phyloP scores from a whole-genome alignment of 768 basidiomycete species.

The Trametes coccinea region DNA sequence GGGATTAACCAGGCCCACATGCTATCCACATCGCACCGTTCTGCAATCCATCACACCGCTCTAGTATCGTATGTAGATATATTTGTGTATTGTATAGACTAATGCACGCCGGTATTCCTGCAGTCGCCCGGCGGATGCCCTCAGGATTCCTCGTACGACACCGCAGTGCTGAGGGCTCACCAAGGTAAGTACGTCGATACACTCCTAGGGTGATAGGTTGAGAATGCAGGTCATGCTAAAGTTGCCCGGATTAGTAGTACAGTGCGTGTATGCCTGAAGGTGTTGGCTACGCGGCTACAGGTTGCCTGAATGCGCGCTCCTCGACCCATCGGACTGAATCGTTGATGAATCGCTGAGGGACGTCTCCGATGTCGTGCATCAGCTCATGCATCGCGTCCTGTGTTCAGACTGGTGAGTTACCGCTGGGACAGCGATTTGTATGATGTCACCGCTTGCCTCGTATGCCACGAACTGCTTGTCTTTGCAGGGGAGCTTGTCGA shows the following conservation, averaged over 20 bases:
- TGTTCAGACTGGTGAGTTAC: background rate
- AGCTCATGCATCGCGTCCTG: constrained; percentile 72
- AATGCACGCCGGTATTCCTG: too few relatives aligned
- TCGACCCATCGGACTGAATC: constrained; percentile 53
- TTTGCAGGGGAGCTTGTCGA: constrained; percentile 45
- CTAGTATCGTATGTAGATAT: background rate
- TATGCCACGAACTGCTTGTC: constrained; percentile 51
- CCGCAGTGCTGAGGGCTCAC: too few relatives aligned
- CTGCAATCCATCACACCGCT: constrained; percentile 4
- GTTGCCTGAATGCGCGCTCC: constrained; percentile 13
- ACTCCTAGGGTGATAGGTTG: too few relatives aligned
- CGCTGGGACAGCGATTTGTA: too few relatives aligned
- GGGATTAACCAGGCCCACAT: too few relatives aligned
- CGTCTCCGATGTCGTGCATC: constrained; percentile 67
- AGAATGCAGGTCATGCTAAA: too few relatives aligned
- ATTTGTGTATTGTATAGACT: background rate
- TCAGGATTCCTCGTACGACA: too few relatives aligned
- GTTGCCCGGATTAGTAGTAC: too few relatives aligned
- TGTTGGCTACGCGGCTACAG: background rate
- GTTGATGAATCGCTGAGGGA: constrained; percentile 54
- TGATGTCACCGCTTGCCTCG: constrained; percentile 26
- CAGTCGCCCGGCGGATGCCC: too few relatives aligned
- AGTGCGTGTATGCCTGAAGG: too few relatives aligned
- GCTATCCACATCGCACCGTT: too few relatives aligned
- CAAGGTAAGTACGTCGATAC: too few relatives aligned